These are phyloP conservation scores for Eucalyptus microcorys DNA, from an alignment of 345 rosid species.

Conservation along the genomic window DNA sequence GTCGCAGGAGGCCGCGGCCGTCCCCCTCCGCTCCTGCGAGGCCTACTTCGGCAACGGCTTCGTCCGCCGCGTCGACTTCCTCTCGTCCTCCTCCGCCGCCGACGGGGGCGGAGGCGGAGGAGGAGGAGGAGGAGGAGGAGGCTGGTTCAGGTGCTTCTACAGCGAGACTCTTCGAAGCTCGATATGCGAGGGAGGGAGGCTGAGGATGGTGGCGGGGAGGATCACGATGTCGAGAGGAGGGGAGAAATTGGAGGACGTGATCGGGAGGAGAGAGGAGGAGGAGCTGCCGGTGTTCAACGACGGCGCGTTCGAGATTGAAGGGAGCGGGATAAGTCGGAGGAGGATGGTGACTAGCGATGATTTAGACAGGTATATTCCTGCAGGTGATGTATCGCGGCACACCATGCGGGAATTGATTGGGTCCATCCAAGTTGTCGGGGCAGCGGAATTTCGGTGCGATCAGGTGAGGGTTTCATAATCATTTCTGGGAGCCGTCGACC, in stretches of 20 bases:
- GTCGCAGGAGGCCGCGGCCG: slow-evolving; percentile 20
- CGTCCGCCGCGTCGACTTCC: slow-evolving; percentile 36
- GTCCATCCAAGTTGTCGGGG: slow-evolving; percentile 36
- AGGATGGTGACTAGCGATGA: slow-evolving; percentile 6
- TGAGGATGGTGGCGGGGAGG: slow-evolving; percentile 69
- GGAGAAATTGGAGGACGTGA: slow-evolving; percentile 56
- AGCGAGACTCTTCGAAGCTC: slow-evolving; percentile 72
- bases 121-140: slow-evolving; percentile 16
- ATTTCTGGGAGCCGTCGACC: neutral
- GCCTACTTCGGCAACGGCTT: slow-evolving; percentile 86
- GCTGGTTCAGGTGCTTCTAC: slow-evolving; percentile 74
- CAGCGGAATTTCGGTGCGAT: slow-evolving; percentile 24
- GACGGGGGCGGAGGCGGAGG: neutral
- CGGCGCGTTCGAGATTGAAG: slow-evolving; percentile 66
- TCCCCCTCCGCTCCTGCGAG: slow-evolving; percentile 49
- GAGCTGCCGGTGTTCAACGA: slow-evolving; percentile 59
- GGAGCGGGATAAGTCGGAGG: neutral
- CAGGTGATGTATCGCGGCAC: slow-evolving; percentile 36
- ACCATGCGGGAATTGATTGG: slow-evolving; percentile 54
- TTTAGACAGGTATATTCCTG: slow-evolving; percentile 34
- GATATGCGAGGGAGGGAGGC: slow-evolving; percentile 69
- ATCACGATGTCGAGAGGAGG: slow-evolving; percentile 73
- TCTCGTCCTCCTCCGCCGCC: slow-evolving; percentile 7
- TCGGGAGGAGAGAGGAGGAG: slow-evolving; percentile 65
- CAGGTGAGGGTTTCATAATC: neutral